A percentile compares a stretch with the other conserved stretches of the same genome.
Evolutionary conservation across 169 alveolate genomes (phyloP).

Genomic region (Plasmodium fragile): DNA sequence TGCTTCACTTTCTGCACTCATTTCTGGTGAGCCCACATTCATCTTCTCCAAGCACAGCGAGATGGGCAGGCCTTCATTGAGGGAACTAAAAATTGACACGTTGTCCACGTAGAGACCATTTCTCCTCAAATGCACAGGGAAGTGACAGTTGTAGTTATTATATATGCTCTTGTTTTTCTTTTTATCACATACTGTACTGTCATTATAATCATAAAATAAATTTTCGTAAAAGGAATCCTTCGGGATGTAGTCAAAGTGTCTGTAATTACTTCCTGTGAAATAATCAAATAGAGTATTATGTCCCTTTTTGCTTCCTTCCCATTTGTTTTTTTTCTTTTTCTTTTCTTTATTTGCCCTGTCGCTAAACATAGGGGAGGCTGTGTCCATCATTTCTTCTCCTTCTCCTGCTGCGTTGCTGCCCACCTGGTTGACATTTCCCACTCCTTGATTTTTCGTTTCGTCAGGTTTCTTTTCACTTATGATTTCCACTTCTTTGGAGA

Average conservation of each 20-base stretch:
- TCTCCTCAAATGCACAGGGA: conserved; percentile 78
- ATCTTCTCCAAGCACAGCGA: not conserved
- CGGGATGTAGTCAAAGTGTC: conserved; percentile 20
- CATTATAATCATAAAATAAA: conserved; percentile 27
- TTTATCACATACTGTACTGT: not conserved
- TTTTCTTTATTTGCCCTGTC: conserved; percentile 12
- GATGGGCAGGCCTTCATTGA: conserved; percentile 30
- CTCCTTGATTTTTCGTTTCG: not conserved
- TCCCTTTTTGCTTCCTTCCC: conserved; percentile 7
- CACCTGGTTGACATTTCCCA: not conserved
- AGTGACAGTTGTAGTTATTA: conserved; percentile 75
- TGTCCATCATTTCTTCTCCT: not conserved
- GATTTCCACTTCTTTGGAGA: not conserved
- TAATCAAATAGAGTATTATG: conserved; percentile 16
- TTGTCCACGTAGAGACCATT: conserved; percentile 70
- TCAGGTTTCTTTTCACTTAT: not conserved
- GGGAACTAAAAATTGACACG: conserved; percentile 35
- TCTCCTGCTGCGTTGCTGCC: not conserved
- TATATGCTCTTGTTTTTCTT: conserved; percentile 45
- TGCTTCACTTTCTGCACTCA: not conserved
- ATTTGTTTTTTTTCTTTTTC: not conserved
- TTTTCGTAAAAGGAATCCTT: conserved; percentile 59
- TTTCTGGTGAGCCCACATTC: not conserved
- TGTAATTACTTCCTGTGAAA: conserved; percentile 30
- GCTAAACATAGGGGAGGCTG: not conserved